Conservation (phyloP, 1,284 basidiomycete species). For the Trichosporon faecale region DNA sequence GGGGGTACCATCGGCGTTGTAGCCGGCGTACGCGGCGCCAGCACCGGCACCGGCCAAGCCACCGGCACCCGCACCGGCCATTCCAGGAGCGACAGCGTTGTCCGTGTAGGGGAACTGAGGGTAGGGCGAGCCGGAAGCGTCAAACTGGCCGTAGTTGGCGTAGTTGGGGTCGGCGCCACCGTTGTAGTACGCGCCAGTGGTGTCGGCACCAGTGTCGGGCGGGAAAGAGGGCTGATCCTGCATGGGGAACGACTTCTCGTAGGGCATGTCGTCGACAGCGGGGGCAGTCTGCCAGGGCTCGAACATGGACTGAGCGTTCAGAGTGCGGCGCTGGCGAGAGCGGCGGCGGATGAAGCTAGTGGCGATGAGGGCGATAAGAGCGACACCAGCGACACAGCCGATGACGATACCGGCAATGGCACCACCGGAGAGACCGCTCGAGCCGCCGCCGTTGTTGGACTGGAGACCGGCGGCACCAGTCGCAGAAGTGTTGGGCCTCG, state of each 20-base stretch:
- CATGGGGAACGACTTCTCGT: conserved; percentile 27
- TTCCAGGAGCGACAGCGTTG: conserved; percentile 19
- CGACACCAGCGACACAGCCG: conserved; percentile 40
- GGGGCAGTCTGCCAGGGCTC: conserved; percentile 41
- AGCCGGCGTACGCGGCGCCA: conserved; percentile 11
- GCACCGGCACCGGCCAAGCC: conserved; percentile 18
- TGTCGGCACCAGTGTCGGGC: neutral
- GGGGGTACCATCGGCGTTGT: neutral
- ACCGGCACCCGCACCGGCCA: conserved; percentile 23
- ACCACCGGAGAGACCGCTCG: conserved; percentile 14
- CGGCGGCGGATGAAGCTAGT: conserved; percentile 37
- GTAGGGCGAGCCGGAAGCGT: conserved; percentile 17
- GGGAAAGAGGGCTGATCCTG: conserved; percentile 20
- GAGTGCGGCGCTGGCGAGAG: conserved; percentile 34
- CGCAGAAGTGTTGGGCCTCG: neutral
- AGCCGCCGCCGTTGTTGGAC: neutral
- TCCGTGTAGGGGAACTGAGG: conserved; percentile 14
- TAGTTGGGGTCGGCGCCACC: conserved; percentile 23
- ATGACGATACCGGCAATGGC: conserved; percentile 45
- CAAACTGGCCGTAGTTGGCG: conserved; percentile 18
- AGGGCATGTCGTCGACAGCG: conserved; percentile 31
- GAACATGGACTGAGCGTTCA: conserved; percentile 42
- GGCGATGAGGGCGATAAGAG: conserved; percentile 35
- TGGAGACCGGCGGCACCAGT: neutral
- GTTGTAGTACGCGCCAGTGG: conserved; percentile 19